Evolutionary conservation across 768 basidiomycete genomes (phyloP).

Genomic region (Collybia sordida): DNA sequence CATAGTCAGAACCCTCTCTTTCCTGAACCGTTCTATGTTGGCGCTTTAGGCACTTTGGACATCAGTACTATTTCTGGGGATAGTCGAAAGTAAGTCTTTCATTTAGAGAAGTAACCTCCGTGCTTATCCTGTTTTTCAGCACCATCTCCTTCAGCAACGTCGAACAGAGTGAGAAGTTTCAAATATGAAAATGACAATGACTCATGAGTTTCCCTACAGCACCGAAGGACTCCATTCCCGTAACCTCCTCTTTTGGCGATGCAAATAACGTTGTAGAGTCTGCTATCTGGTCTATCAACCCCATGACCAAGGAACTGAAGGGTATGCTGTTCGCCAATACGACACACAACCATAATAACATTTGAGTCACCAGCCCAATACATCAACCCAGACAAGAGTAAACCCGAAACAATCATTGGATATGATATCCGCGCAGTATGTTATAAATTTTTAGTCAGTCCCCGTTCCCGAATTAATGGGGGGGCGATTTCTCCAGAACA

Average conservation of each 20-base stretch:
- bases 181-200: neutral
- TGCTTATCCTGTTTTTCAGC: constrained; percentile 17
- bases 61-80: neutral
- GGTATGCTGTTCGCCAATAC: constrained; percentile 25
- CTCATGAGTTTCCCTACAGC: constrained; percentile 21
- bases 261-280: constrained; percentile 32
- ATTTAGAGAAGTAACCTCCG: neutral
- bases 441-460: neutral
- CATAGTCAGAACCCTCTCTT: constrained; percentile 36
- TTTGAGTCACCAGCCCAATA: constrained; percentile 35
- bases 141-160: constrained; percentile 34
- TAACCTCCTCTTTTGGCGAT: constrained; percentile 13
- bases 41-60: constrained; percentile 25
- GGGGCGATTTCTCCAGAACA: constrained; percentile 22
- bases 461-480: neutral
- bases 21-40: constrained; percentile 36
- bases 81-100: neutral
- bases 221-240: constrained; percentile 28
- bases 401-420: constrained; percentile 34
- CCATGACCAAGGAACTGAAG: constrained; percentile 34
- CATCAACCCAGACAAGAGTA: constrained; percentile 42
- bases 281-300: constrained; percentile 45
- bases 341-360: no score
- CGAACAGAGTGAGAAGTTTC: constrained; percentile 28
- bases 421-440: constrained; percentile 34